These are phyloP conservation scores for Kitagawia praeruptora DNA, from an alignment of 129 eudicot species.

Conservation along the genomic window DNA sequence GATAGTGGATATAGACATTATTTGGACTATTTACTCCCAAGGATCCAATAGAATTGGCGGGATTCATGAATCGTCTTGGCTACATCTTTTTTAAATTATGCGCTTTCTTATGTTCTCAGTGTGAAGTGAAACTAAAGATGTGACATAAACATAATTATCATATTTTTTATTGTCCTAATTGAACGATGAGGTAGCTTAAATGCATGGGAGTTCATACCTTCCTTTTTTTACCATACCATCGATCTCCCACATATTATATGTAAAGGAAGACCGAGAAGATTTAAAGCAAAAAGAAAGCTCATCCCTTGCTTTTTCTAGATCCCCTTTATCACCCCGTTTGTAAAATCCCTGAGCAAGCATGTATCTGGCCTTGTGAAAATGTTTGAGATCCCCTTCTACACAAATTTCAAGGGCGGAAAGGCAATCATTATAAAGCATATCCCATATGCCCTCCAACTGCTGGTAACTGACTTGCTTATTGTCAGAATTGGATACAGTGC, in stretches of 20 bases:
- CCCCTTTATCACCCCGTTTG: constrained; percentile 58
- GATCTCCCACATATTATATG: constrained; percentile 98
- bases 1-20: neutral
- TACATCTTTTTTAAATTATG: neutral
- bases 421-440: constrained; percentile 75
- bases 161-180: neutral
- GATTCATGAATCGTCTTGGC: constrained; percentile 2
- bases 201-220: constrained; percentile 44
- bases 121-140: neutral
- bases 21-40: neutral
- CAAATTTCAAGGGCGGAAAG: constrained; percentile 81
- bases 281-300: constrained; percentile 94
- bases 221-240: constrained; percentile 92
- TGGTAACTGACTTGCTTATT: constrained; percentile 15
- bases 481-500: constrained; percentile 13
- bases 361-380: constrained; percentile 94
- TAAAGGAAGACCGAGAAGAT: constrained; percentile 93
- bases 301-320: constrained; percentile 83
- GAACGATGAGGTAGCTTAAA: neutral
- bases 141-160: neutral
- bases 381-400: constrained; percentile 96
- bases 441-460: constrained; percentile 49
- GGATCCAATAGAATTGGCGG: neutral
- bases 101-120: neutral
- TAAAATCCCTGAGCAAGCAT: constrained; percentile 97